Conservation (phyloP, 176 grass and related monocot species). For the Zoysia japonica region DNA sequence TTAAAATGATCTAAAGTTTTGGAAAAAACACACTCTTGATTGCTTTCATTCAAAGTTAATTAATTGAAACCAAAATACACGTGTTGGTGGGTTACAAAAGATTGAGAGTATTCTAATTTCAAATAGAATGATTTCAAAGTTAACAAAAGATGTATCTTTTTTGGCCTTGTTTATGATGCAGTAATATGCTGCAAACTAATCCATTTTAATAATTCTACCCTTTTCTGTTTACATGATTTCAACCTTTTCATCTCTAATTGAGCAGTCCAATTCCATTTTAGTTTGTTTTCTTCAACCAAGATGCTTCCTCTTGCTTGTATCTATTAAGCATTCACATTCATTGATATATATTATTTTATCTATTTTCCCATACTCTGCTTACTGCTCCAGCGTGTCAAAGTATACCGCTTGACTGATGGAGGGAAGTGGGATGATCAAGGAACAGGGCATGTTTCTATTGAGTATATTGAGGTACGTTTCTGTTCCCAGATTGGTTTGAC, state of each 20-base stretch:
- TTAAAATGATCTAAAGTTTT: background rate
- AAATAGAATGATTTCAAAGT: slow-evolving; percentile 4
- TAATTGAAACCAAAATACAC: slow-evolving; percentile 1
- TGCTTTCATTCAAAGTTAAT: background rate
- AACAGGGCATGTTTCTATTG: slow-evolving; percentile 88
- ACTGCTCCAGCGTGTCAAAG: slow-evolving; percentile 87
- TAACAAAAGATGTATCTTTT: background rate
- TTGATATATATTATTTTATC: slow-evolving; percentile 13
- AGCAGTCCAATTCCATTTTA: slow-evolving; percentile 1
- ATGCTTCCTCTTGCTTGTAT: slow-evolving; percentile 13
- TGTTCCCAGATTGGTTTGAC: background rate
- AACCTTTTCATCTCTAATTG: background rate
- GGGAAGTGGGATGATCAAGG: slow-evolving; percentile 98
- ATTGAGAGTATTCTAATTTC: background rate
- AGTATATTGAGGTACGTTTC: slow-evolving; percentile 71
- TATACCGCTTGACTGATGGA: slow-evolving; percentile 82
- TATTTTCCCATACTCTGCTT: background rate
- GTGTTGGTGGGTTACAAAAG: background rate
- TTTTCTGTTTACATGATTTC: background rate
- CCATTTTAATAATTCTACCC: background rate
- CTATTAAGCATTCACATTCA: background rate
- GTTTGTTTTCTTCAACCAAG: slow-evolving; percentile 13
- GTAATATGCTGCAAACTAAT: background rate
- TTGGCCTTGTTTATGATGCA: background rate
- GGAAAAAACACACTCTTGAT: background rate